Conservation (phyloP, 305 asterid species). For the Solanum hybrid region DNA sequence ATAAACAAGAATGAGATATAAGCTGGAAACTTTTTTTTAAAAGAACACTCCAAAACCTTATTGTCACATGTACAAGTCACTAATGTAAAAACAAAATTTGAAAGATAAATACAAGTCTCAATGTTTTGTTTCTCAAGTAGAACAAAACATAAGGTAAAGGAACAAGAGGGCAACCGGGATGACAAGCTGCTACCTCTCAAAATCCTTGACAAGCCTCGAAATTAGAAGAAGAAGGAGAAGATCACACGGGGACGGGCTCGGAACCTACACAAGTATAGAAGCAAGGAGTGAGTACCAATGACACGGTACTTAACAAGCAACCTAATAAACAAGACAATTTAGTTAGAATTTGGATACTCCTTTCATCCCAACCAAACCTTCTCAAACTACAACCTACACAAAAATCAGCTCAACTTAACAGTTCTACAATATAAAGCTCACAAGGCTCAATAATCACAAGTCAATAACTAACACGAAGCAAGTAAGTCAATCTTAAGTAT, state of each 20-base stretch:
- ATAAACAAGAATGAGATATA: neutral
- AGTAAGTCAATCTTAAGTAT: neutral
- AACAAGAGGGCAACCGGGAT: neutral
- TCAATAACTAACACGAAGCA: neutral
- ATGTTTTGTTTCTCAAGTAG: neutral
- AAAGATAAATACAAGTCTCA: too few relatives aligned
- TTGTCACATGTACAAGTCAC: neutral
- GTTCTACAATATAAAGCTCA: neutral
- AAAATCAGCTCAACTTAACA: neutral
- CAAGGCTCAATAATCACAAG: neutral
- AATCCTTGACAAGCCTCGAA: neutral
- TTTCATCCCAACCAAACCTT: neutral
- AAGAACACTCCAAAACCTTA: too few relatives aligned
- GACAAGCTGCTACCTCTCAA: neutral
- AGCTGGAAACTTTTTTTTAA: neutral
- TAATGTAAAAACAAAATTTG: rapidly evolving
- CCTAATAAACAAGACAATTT: neutral
- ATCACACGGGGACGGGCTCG: neutral
- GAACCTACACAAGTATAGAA: neutral
- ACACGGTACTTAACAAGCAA: neutral
- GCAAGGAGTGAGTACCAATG: neutral
- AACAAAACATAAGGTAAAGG: neutral
- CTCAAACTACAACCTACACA: neutral
- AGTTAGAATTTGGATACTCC: neutral
- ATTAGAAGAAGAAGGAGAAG: neutral